Evolutionary conservation across 805 yeast species (phyloP).

Genomic region (Brettanomyces naardenensis): DNA sequence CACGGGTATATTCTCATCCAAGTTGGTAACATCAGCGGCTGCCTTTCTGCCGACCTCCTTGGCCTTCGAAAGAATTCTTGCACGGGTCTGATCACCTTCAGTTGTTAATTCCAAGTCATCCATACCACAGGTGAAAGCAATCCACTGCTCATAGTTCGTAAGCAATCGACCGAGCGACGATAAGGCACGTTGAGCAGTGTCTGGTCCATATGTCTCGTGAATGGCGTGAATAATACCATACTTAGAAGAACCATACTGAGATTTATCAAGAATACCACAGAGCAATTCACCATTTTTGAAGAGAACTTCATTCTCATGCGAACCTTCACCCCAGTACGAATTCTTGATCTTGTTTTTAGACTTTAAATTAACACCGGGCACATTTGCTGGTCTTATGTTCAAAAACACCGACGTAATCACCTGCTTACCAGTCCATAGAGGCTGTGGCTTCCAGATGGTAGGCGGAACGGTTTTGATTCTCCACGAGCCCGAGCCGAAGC

Average conservation of each 20-base stretch:
- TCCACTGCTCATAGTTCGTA: constrained; percentile 85
- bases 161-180: constrained; percentile 92
- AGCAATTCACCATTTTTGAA: constrained; percentile 82
- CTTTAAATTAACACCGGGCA: constrained; percentile 84
- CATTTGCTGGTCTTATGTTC: constrained; percentile 76
- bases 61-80: constrained; percentile 69
- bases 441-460: constrained; percentile 75
- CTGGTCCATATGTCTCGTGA: constrained; percentile 92
- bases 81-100: constrained; percentile 88
- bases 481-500: background rate
- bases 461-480: constrained; percentile 80
- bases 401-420: constrained; percentile 84
- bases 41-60: constrained; percentile 83
- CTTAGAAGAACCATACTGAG: constrained; percentile 97
- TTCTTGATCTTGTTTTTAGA: constrained; percentile 86
- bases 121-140: constrained; percentile 99
- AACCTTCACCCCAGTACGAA: constrained; percentile 88
- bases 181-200: constrained; percentile 79
- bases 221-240: constrained; percentile 95
- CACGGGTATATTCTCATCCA: constrained; percentile 41
- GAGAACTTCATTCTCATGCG: constrained; percentile 78
- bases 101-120: constrained; percentile 89
- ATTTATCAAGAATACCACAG: constrained; percentile 92
- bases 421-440: constrained; percentile 98
- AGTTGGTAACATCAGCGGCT: constrained; percentile 89